Evolutionary conservation across 495 filamentous ascomycete species (phyloP), one percentile per base, ranked within the genome.

Genomic region (Aspergillus incahuasiensis): DNA sequence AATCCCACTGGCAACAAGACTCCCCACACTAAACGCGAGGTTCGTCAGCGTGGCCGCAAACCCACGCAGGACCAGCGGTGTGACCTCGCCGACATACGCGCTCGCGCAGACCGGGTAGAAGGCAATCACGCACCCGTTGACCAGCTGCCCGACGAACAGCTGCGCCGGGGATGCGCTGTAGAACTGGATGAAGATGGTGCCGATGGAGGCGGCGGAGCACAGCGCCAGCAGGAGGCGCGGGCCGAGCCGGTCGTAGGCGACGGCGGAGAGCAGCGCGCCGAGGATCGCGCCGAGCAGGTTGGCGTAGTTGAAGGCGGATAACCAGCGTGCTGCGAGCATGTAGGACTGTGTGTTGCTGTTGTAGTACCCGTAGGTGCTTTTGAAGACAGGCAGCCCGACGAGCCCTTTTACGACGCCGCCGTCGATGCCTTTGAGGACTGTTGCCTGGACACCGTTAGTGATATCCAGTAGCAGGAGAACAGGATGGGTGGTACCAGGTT

Each of bases 231-330:
- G 63, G 21, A 58, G 15, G 34, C 63, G 63, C 0, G 66, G 68
- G 2, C 68, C 68, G 38, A 69, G 66, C 11, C 64, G 66, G 20
- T 71, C 65, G 24, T 68, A 66, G 5, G 61, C 62, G 40, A 62
- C 28, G 13, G 66, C 68, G 0, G 64, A 64, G 28, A 54, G 52
- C 7, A 71, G 56, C 0, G 88, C 91, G 21, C 79, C 80, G 50
- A 92, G 70, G 60, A 89, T 67, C 21, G 76, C 78, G 15, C 90
- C 90, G 38, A 78, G 74, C 13, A 88, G 76, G 69, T 84, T 84
- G 24, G 90, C 90, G 52, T 89, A 89, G 68, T 92, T 92, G 62
- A 89, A 69, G 13, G 68, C 67, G 0, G 64, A 64, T 9, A 64
- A 42, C 68, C 68, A 71, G 1, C 56, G 60, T 0, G 68, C 62